phyloP scores from a whole-genome alignment of 192 early-diverging fungal genomes.

The Podila minutissima region DNA sequence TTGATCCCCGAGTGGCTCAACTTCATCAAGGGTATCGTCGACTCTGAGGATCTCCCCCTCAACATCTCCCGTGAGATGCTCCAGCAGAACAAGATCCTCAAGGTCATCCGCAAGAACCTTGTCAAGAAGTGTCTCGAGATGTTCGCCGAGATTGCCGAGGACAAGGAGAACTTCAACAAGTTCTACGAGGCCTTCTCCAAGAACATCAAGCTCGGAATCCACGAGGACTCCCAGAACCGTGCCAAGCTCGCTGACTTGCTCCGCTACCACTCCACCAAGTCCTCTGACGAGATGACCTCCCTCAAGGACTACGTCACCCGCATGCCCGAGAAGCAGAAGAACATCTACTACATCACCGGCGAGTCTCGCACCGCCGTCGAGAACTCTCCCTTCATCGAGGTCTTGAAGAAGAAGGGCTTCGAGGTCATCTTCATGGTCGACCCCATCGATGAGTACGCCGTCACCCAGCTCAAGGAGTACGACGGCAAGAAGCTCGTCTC shows the following conservation, averaged over 20 bases:
- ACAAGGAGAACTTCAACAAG: conserved; percentile 99
- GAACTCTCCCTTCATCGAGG: conserved; percentile 98
- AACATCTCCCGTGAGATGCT: conserved; percentile 99
- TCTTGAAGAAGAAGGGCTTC: conserved; percentile 98
- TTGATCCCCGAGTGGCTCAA: conserved; percentile 99
- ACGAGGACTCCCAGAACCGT: conserved; percentile 98
- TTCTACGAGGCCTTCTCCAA: conserved; percentile 99
- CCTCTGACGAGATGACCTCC: conserved; percentile 96
- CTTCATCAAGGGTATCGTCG: conserved; percentile 99
- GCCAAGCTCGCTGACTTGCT: conserved; percentile 97
- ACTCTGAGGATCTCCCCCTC: conserved; percentile 99
- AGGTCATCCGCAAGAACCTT: conserved; percentile 99
- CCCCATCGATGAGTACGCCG: conserved; percentile 99
- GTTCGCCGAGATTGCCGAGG: conserved; percentile 96
- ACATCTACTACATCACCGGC: conserved; percentile 99
- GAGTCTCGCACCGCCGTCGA: conserved; percentile 94
- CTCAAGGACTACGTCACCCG: conserved; percentile 99
- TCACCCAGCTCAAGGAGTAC: conserved; percentile 99
- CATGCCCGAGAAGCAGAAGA: conserved; percentile 99
- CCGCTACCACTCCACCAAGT: conserved; percentile 99
- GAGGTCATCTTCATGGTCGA: conserved; percentile 99
- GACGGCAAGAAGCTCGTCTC: conserved; percentile 99
- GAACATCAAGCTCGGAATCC: conserved; percentile 99
- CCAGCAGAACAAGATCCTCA: conserved; percentile 99
- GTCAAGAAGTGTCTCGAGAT: conserved; percentile 99